Evolutionary conservation across 768 basidiomycete species (phyloP), one percentile per base, ranked within the genome.

Genomic region (Boletus bicolor): DNA sequence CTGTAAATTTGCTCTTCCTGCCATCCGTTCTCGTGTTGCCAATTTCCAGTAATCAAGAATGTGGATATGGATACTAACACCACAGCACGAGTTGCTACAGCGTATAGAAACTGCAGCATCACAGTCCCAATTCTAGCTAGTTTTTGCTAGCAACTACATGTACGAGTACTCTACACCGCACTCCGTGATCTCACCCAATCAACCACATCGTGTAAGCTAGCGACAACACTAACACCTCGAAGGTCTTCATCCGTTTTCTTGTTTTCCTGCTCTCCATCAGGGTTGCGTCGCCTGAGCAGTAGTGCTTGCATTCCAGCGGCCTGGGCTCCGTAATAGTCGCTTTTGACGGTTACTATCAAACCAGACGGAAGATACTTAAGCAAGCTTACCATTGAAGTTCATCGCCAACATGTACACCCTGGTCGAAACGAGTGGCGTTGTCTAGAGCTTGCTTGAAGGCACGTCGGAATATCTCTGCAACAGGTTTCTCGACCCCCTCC

Each of bases 341-440:
- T 91, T 60, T 9, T 36, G 21, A 24, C 43, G 36, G 55, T 60
- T 42, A 56, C 12, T 38, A 42, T 49, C 36, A 45, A 49, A 35
- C 26, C 28, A 38, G 10, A 47, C 21, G 21, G 30, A 24, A 38
- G n/a, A 19, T 14, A 24, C 26, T 49, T 24, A 5, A 44, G 32
- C 17, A n/a, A 42, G 59, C 80, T 58, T 61, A 89, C 90, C 80
- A 78, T 47, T 76, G 66, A 32, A 89, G 66, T 58, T 91, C 89
- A 65, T 93, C 90, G 1, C 91, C 91, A 39, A 92, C 79, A 59
- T 93, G 90, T 19, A 91, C 64, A 36, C 78, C 79, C 62, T 87
- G 75, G 36, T 63, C 50, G 7, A 52, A 32, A 39, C 37, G 46
- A 5, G 34, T 15, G 12, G 38, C 10, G 21, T 37, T 21, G 15